Base-by-base conservation (phyloP, 1,284 basidiomycete genomes). In the Erythrobasidium hasegawianum region DNA sequence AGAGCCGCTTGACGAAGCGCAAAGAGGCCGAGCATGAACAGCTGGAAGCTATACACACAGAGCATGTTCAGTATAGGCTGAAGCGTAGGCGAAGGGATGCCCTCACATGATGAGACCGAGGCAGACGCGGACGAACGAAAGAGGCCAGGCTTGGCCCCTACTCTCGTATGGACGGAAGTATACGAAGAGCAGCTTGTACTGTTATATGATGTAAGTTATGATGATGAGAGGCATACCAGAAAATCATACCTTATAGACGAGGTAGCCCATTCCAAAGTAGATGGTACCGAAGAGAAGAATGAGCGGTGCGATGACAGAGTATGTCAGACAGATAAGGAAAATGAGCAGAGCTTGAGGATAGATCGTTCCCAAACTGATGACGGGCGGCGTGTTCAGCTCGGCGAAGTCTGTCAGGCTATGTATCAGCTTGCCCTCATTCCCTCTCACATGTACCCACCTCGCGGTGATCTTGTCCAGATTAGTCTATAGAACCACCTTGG, bases 21-120 rank as follows among this genome's bases (percentile, higher is more conserved):
- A 81, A 98, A 95, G 69, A 97, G 87, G 47, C 92, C 93, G 43
- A 86, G 88, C 91, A 95, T 94, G 81, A 96, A 95, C 33, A 91
- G 76, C 62, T 89, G 83, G 29, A 94, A 84, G 22, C 92, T 87
- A 18, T 85, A 82, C 75, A 90, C 93, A 0, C 90, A 92, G 72
- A 92, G 86, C 0, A 41, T 24, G 4, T 57, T 43, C 16, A 66
- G 59, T 27, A 38, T 14, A n/a, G 7, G 22, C 22, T 60, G 18
- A 47, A 18, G 11, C 13, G 39, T 10, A 57, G 59, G 22, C 20
- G n/a, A 10, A 52, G 22, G 52, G 10, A 20, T 18, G 45, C 33
- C 14, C 59, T n/a, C 39, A 57, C 59, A 72, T 71, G 33, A 73
- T 14, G 2, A 73, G 61, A 2, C 74, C 77, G 70, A 75, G 73